Conservation (phyloP, 2,329 filamentous ascomycete species). For the Ascocoryne sarcoides region DNA sequence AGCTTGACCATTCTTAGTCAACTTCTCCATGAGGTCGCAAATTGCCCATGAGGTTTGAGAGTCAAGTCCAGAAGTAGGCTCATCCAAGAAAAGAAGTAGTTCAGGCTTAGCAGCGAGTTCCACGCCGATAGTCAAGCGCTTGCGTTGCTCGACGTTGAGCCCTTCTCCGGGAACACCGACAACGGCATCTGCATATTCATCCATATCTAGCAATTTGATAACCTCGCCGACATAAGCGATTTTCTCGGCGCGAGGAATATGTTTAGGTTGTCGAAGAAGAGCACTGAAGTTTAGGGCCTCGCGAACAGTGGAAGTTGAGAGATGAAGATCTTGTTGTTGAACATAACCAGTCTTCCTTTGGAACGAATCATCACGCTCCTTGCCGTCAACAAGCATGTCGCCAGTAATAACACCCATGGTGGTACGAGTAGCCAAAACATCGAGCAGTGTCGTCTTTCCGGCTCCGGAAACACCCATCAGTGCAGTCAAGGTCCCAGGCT, state of each 20-base stretch:
- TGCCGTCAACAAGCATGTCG: slow-evolving; percentile 63
- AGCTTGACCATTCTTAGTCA: slow-evolving; percentile 79
- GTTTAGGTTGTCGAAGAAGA: slow-evolving; percentile 73
- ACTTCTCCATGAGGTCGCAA: slow-evolving; percentile 74
- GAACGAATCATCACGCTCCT: slow-evolving; percentile 57
- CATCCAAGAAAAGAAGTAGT: slow-evolving; percentile 81
- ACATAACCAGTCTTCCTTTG: slow-evolving; percentile 89
- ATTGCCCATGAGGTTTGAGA: slow-evolving; percentile 91
- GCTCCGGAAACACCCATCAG: slow-evolving; percentile 54
- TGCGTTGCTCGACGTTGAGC: slow-evolving; percentile 46
- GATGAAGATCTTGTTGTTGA: slow-evolving; percentile 84
- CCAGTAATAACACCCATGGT: slow-evolving; percentile 85
- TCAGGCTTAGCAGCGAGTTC: slow-evolving; percentile 87
- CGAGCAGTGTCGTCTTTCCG: slow-evolving; percentile 77
- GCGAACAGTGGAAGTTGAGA: slow-evolving; percentile 75
- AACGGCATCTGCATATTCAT: slow-evolving; percentile 80
- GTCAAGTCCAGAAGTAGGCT: slow-evolving; percentile 88
- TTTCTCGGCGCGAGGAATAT: slow-evolving; percentile 66
- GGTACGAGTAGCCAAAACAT: slow-evolving; percentile 69
- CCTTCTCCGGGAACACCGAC: slow-evolving; percentile 84
- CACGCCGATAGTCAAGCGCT: slow-evolving; percentile 84
- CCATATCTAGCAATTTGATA: slow-evolving; percentile 84
- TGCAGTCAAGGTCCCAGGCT: slow-evolving; percentile 60
- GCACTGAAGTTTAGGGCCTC: slow-evolving; percentile 84
- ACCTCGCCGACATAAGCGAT: slow-evolving; percentile 82